A percentile compares a stretch with the other conserved stretches of the same genome.
These are phyloP conservation scores for Beauveria varroae DNA, from an alignment of 2,329 filamentous ascomycete genomes.

Conservation along the genomic window DNA sequence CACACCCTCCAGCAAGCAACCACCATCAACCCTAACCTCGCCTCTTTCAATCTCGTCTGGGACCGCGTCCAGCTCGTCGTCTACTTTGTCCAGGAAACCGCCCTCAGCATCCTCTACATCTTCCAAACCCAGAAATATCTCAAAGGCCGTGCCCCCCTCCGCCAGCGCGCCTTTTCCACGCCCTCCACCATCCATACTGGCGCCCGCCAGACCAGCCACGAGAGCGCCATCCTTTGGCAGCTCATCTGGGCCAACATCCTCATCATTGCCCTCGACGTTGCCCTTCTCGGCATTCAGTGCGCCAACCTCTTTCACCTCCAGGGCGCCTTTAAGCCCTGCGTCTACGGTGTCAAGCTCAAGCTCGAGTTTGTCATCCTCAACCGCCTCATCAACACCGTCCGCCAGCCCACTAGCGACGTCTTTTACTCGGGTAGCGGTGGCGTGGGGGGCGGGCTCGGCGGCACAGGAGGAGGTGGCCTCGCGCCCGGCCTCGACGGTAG, in stretches of 20 bases:
- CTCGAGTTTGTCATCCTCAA: conserved; percentile 34
- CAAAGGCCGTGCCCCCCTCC: conserved; percentile 10
- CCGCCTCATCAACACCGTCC: conserved; percentile 25
- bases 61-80: conserved; percentile 47
- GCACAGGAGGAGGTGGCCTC: no score
- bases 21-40: conserved; percentile 17
- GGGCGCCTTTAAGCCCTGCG: conserved; percentile 29
- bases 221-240: conserved; percentile 23
- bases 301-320: conserved; percentile 28
- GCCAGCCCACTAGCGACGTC: conserved; percentile 4
- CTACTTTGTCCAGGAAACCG: conserved; percentile 45
- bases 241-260: conserved; percentile 37
- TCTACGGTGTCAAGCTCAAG: conserved; percentile 33
- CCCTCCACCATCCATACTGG: conserved; percentile 35
- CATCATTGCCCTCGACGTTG: conserved; percentile 39
- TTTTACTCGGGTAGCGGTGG: conserved; percentile 2
- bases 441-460: neutral
- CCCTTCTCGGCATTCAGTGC: conserved; percentile 31
- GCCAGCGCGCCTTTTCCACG: conserved; percentile 29
- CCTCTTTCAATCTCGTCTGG: conserved; percentile 28
- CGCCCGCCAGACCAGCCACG: conserved; percentile 15
- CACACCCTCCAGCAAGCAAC: conserved; percentile 21
- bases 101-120: conserved; percentile 45
- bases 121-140: conserved; percentile 15
- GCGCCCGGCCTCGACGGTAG: neutral